A percentile compares a stretch with the other conserved stretches of the same genome.
These are phyloP conservation scores for Phoenix dactylifera DNA, from an alignment of 176 grass and related monocot species.

Conservation along the genomic window DNA sequence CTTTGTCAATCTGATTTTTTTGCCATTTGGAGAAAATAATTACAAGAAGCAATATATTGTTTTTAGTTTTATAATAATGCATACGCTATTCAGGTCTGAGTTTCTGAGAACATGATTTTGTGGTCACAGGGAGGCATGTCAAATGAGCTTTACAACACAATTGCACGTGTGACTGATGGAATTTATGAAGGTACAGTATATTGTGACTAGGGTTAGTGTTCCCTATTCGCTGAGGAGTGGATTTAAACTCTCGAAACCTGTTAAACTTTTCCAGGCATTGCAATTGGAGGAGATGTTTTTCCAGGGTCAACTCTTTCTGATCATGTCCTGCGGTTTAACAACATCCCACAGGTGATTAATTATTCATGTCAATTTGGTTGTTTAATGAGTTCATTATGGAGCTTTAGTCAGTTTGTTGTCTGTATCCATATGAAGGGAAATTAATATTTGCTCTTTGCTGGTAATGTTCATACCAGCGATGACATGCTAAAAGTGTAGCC, in stretches of 20 bases:
- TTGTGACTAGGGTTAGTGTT: neutral
- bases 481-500: no score
- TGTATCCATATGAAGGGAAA: no score
- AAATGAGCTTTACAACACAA: conserved; percentile 97
- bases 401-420: no score
- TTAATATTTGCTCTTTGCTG: no score
- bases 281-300: conserved; percentile 99
- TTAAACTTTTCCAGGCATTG: conserved; percentile 56
- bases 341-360: conserved; percentile 76
- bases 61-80: neutral
- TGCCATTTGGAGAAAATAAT: no score
- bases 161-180: conserved; percentile 95
- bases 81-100: neutral
- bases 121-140: conserved; percentile 89
- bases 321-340: conserved; percentile 94
- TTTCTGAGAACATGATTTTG: conserved; percentile 9
- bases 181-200: conserved; percentile 88
- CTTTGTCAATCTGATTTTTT: no score
- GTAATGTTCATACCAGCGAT: no score
- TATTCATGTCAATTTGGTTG: no score
- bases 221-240: neutral
- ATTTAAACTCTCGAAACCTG: neutral
- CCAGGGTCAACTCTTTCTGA: conserved; percentile 96
- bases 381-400: no score
- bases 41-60: no score